Base-by-base conservation (phyloP, 2,329 filamentous ascomycete genomes). In the Ceratocystiopsis minuta region DNA sequence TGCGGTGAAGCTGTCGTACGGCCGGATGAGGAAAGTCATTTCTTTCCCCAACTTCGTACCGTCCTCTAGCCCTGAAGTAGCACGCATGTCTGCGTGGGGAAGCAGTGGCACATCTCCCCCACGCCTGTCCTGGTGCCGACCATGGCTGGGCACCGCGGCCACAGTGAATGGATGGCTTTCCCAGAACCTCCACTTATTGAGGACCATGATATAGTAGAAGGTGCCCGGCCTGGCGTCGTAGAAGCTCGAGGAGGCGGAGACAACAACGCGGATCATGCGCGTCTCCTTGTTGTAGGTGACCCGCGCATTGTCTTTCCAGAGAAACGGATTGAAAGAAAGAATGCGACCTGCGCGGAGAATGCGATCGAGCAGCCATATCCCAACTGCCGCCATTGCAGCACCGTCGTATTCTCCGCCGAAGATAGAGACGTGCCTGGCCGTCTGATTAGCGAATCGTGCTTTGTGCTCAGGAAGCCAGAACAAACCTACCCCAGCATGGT, bases 131-230 rank as follows among this genome's bases (percentile, higher is more conserved):
- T n/a, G n/a, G n/a, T n/a, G n/a, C n/a, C n/a, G n/a, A n/a, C n/a
- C n/a, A n/a, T n/a, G n/a, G n/a, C n/a, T n/a, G n/a, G 35, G 16
- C 12, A 47, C 44, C 3, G 45, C 43, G 0, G 64, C 63, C 15
- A 68, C 60, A 0, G 66, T 68, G 37, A 69, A 69, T 0, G 66
- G 66, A 33, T 69, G 66, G 43, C 62, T 67, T 43, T 69, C 64
- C 66, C 66, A 68, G 42, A 58, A 59, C 2, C 56, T 53, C 14
- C 48, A 40, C 24, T 57, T 58, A 43, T 60, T 54, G 9, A 67
- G 55, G 3, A 64, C 52, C 35, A 62, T 59, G 1, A 68, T 48
- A 43, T 66, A 68, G 48, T 63, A 68, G 45, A 57, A 66, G 0
- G 60, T 65, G 0, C 65, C 65, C 0, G 64, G 57, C 0, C 46